These are phyloP conservation scores for Trypanosoma vivax DNA, from an alignment of 208 protist genomes.

Conservation along the genomic window DNA sequence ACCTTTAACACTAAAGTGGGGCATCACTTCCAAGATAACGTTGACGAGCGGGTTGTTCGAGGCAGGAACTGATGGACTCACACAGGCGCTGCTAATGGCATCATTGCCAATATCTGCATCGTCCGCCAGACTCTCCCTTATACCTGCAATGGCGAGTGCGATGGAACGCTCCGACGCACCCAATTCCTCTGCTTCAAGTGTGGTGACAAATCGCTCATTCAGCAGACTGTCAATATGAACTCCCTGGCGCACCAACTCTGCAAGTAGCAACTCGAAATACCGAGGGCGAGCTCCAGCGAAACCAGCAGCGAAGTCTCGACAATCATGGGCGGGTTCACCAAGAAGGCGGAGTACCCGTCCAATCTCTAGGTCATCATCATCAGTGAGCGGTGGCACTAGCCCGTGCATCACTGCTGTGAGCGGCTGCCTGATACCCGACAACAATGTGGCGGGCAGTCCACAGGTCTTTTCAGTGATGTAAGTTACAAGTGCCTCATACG, in stretches of 20 bases:
- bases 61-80: not conserved
- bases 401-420: slow-evolving; percentile 18
- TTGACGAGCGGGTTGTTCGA: slow-evolving; percentile 44
- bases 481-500: slow-evolving; percentile 42
- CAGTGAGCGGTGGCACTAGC: slow-evolving; percentile 23
- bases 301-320: slow-evolving; percentile 67
- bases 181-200: slow-evolving; percentile 47
- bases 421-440: slow-evolving; percentile 11
- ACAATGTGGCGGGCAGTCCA: slow-evolving; percentile 30
- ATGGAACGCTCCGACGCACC: slow-evolving; percentile 68
- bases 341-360: slow-evolving; percentile 53
- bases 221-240: slow-evolving; percentile 68
- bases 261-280: slow-evolving; percentile 67
- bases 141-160: slow-evolving; percentile 30
- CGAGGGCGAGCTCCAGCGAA: slow-evolving; percentile 36
- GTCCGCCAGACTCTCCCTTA: slow-evolving; percentile 7
- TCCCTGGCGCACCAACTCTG: slow-evolving; percentile 71
- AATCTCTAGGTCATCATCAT: slow-evolving; percentile 30
- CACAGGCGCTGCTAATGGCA: not conserved
- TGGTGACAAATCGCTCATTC: slow-evolving; percentile 42
- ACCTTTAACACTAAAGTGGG: slow-evolving; percentile 49
- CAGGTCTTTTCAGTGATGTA: slow-evolving; percentile 42
- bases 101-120: not conserved
- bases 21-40: slow-evolving; percentile 82
- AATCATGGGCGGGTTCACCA: slow-evolving; percentile 44